Conservation (phyloP, 768 basidiomycete genomes). For the Trametes coccinea region DNA sequence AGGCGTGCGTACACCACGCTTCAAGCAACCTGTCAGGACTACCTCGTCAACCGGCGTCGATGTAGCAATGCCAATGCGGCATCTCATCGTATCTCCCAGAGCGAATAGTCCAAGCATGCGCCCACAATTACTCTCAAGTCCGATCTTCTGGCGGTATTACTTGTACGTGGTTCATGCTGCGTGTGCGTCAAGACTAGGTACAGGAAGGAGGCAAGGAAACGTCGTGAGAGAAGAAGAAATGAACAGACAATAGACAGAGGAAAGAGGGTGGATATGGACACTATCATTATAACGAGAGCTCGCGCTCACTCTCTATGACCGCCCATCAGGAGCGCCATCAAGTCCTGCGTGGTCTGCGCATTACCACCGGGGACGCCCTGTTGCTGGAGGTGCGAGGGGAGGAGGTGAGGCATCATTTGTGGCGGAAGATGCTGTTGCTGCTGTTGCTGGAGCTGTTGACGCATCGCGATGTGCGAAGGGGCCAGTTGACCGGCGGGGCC, state of each 20-base stretch:
- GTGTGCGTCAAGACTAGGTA: constrained; percentile 21
- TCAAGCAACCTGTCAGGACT: too few relatives aligned
- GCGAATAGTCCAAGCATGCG: too few relatives aligned
- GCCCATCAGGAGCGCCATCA: constrained; percentile 85
- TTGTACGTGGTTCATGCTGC: constrained; percentile 7
- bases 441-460: constrained; percentile 50
- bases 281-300: constrained; percentile 2
- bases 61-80: too few relatives aligned
- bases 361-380: constrained; percentile 50
- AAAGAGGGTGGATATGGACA: constrained; percentile 6
- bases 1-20: too few relatives aligned
- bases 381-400: constrained; percentile 63
- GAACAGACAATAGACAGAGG: background rate
- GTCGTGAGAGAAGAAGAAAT: constrained; percentile 1
- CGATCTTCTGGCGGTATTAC: background rate
- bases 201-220: background rate
- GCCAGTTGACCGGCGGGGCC: constrained; percentile 37
- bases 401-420: constrained; percentile 51
- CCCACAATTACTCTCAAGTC: too few relatives aligned
- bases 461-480: constrained; percentile 46
- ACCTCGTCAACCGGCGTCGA: too few relatives aligned
- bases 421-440: constrained; percentile 62
- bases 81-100: too few relatives aligned
- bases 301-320: constrained; percentile 64
- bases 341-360: constrained; percentile 65